Evolutionary conservation across 1,284 basidiomycete genomes (phyloP).

Genomic region (Apiotrichum gracile): DNA sequence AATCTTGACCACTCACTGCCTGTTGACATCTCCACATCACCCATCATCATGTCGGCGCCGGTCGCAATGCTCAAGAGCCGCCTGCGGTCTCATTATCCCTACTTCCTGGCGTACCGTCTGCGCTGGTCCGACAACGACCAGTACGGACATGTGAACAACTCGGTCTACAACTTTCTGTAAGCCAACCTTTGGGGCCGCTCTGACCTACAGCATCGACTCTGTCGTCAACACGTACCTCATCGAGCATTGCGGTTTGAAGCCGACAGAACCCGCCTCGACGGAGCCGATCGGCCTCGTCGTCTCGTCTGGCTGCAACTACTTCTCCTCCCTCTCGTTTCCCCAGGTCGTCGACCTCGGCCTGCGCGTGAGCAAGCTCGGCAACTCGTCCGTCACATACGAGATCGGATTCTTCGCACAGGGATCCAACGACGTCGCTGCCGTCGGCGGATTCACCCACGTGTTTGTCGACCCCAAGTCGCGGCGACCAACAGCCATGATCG

Average conservation of each 20-base stretch:
- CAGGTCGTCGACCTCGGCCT: conserved; percentile 16
- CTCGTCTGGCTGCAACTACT: conserved; percentile 15
- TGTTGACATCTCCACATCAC: not conserved
- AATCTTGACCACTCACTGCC: no score
- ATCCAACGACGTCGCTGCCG: conserved; percentile 4
- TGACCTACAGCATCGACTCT: conserved; percentile 16
- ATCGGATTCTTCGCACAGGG: conserved; percentile 13
- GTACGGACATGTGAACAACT: conserved; percentile 19
- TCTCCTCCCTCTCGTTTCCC: conserved; percentile 12
- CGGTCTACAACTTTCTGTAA: conserved; percentile 17
- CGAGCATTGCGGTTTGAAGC: conserved; percentile 13
- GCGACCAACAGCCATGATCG: conserved; percentile 11
- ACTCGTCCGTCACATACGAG: conserved; percentile 15
- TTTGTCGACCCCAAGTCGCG: conserved; percentile 14
- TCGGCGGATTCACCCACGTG: conserved; percentile 18
- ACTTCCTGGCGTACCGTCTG: conserved; percentile 10
- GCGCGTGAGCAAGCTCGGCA: conserved; percentile 15
- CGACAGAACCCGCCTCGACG: conserved; percentile 4
- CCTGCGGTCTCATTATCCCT: conserved; percentile 10
- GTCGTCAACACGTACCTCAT: conserved; percentile 17
- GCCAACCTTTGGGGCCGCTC: not conserved
- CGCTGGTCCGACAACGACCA: conserved; percentile 19
- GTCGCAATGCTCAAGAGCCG: conserved; percentile 11
- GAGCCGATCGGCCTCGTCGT: conserved; percentile 19
- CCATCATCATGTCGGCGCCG: conserved; percentile 1